phyloP scores from a whole-genome alignment of 2,329 filamentous ascomycete species.

The Cadophora malorum region DNA sequence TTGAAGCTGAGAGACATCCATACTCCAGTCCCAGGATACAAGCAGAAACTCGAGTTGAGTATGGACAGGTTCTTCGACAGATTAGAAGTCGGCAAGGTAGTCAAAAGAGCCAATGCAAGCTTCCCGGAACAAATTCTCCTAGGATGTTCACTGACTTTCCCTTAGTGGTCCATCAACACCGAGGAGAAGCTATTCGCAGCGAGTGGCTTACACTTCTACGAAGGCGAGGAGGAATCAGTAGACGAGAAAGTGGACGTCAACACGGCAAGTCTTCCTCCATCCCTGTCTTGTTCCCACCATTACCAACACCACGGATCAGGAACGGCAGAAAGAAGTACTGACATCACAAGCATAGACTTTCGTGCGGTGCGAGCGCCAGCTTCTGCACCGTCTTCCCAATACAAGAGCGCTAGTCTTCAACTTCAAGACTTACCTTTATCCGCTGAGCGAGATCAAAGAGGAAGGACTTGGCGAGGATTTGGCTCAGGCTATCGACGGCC shows the following conservation, averaged over 20 bases:
- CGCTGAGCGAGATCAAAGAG: conserved; percentile 58
- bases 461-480: conserved; percentile 61
- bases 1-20: conserved; percentile 61
- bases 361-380: conserved; percentile 65
- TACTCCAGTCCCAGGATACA: conserved; percentile 62
- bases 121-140: neutral
- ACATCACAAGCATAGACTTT: conserved; percentile 45
- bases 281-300: neutral
- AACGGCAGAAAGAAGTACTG: neutral
- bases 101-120: conserved; percentile 58
- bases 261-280: conserved; percentile 45
- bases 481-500: conserved; percentile 63
- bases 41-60: conserved; percentile 58
- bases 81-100: conserved; percentile 58
- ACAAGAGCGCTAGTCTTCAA: conserved; percentile 63
- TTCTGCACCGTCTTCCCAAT: conserved; percentile 62
- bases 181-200: conserved; percentile 49
- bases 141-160: neutral
- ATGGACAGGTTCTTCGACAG: conserved; percentile 68
- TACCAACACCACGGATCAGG: neutral
- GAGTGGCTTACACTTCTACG: conserved; percentile 50
- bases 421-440: conserved; percentile 68
- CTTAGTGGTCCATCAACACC: conserved; percentile 53
- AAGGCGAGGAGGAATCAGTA: conserved; percentile 44
- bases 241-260: conserved; percentile 52